Evolutionary conservation across 208 protist species (phyloP).

Genomic region (Herpetomonas tarakana): DNA sequence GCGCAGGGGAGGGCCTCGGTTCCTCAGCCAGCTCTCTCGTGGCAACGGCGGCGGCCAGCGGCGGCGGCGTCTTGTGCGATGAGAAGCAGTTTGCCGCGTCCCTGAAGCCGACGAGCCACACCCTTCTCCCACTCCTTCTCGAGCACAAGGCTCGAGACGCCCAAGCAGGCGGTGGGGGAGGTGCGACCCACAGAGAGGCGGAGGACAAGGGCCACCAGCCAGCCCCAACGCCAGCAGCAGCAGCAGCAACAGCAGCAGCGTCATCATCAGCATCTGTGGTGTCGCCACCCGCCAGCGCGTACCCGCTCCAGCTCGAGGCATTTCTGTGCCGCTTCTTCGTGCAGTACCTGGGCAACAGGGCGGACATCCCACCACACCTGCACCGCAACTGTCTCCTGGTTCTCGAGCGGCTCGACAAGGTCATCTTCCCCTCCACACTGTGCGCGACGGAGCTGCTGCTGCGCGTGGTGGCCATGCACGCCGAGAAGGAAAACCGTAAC

Average conservation of each 20-base stretch:
- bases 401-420: conserved; percentile 61
- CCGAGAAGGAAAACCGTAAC: conserved; percentile 46
- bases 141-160: too few species aligned
- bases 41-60: background rate
- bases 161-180: background rate
- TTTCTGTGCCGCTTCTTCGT: conserved; percentile 49
- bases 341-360: conserved; percentile 41
- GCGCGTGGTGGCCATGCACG: conserved; percentile 51
- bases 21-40: too few species aligned
- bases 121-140: background rate
- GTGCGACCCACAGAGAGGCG: background rate
- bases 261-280: background rate
- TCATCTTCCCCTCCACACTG: conserved; percentile 46
- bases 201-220: background rate
- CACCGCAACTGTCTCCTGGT: conserved; percentile 69
- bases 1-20: background rate
- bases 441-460: conserved; percentile 48
- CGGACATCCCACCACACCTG: conserved; percentile 47
- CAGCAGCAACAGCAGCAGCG: background rate
- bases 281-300: conserved; percentile 11
- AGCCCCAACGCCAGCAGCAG: background rate
- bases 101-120: background rate
- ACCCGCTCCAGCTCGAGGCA: conserved; percentile 57
- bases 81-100: background rate
- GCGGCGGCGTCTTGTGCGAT: background rate